Evolutionary conservation across 1,284 basidiomycete genomes (phyloP), one percentile per base, ranked within the genome.

Genomic region (Ceratobasidium sp.): DNA sequence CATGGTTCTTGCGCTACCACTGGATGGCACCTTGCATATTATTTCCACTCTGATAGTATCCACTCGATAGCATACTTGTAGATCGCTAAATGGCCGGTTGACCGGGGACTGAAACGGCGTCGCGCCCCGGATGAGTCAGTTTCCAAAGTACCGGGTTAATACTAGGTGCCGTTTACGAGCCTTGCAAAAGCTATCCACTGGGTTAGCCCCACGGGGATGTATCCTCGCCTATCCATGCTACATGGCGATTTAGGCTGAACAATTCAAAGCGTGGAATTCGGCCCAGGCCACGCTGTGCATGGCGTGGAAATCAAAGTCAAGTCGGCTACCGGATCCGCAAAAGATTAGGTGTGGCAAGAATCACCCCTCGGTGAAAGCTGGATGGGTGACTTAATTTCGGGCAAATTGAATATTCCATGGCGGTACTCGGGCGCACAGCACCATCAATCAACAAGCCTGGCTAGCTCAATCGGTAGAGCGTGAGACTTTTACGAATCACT

Each of bases 381-480:
- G 27, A 27, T 8, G 2, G n/a, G 41, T 41, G 62, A 41, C 16
- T 64, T 46, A 64, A 44, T 64, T n/a, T 64, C 62, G 62, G 62
- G 50, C 18, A 52, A 52, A 52, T n/a, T 23, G 18, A 23, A 52
- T 52, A 52, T 52, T 52, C 20, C n/a, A 23, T 5, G 3, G 50
- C 20, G 6, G n/a, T 18, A 52, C 59, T 14, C 4, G 59, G 6
- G 20, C 33, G 20, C 33, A 8, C 1, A 16, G 14, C 30, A 10
- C 18, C 59, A 35, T 35, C 12, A 62, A 30, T n/a, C 3, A 44
- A 3, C 33, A 67, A 74, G 71, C 71, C 71, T 59, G 44, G 71
- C 71, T 74, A 74, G 71, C 71, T 74, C 71, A 74, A 74, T 74
- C 71, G 71, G 71, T 74, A 74, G 71, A 74, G 71, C 71, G 71